These are phyloP conservation scores for Termitomyces sp. DNA, from an alignment of 768 basidiomycete species.

Conservation along the genomic window DNA sequence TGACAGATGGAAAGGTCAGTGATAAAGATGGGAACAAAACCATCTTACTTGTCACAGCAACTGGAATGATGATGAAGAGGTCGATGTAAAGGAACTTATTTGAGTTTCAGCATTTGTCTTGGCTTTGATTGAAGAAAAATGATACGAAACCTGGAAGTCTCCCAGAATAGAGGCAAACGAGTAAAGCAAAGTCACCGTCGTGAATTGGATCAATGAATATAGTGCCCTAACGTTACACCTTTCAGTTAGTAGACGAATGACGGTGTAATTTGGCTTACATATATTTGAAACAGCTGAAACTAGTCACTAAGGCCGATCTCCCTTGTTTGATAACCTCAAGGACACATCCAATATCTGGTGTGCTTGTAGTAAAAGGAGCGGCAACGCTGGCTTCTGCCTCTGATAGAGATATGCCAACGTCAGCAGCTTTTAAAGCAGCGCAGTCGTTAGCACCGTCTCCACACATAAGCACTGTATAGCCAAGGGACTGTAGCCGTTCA, in stretches of 20 bases:
- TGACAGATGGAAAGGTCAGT: slow-evolving; percentile 3
- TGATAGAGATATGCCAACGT: slow-evolving; percentile 94
- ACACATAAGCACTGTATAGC: slow-evolving; percentile 97
- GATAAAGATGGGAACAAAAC: background rate
- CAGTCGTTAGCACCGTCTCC: slow-evolving; percentile 99
- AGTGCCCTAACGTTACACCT: slow-evolving; percentile 66
- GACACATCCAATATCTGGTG: slow-evolving; percentile 93
- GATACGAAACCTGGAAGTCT: slow-evolving; percentile 78
- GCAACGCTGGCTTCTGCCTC: slow-evolving; percentile 99
- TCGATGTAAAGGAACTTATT: slow-evolving; percentile 93
- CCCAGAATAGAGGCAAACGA: slow-evolving; percentile 95
- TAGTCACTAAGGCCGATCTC: slow-evolving; percentile 92
- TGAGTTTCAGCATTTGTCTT: slow-evolving; percentile 14
- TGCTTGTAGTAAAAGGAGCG: slow-evolving; percentile 93
- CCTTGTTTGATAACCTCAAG: slow-evolving; percentile 97
- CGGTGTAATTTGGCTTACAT: slow-evolving; percentile 64
- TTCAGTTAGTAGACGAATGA: slow-evolving; percentile 10
- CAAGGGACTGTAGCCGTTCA: slow-evolving; percentile 87
- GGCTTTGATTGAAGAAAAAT: background rate
- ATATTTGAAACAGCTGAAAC: slow-evolving; percentile 99
- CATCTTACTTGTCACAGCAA: slow-evolving; percentile 90
- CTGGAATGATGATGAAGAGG: slow-evolving; percentile 94
- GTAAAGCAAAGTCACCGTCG: slow-evolving; percentile 93
- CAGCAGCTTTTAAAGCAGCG: slow-evolving; percentile 96
- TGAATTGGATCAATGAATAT: slow-evolving; percentile 98